Conservation (phyloP, 768 basidiomycete species). For the Tricholoma hemisulphureum region DNA sequence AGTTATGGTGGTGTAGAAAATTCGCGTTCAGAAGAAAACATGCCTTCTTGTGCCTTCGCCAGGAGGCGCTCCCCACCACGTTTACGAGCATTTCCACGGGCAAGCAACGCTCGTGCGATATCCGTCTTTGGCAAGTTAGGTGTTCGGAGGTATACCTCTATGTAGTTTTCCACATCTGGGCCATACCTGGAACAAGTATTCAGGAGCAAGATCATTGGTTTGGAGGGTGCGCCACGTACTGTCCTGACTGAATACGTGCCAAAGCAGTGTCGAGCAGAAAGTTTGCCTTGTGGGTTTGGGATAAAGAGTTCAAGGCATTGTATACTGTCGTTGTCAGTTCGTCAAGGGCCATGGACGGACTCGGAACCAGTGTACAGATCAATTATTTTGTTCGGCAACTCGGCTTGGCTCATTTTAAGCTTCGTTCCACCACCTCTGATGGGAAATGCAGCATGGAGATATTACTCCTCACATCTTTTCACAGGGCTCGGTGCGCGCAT, state of each 20-base stretch:
- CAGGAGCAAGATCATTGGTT: background rate
- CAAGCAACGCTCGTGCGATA: constrained; percentile 53
- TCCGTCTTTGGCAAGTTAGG: constrained; percentile 53
- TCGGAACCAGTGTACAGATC: background rate
- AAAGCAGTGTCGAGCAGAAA: constrained; percentile 51
- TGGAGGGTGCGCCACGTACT: constrained; percentile 33
- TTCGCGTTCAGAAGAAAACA: constrained; percentile 11
- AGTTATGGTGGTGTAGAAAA: constrained; percentile 13
- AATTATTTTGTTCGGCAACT: background rate
- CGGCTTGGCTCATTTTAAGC: background rate
- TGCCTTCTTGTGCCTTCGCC: constrained; percentile 59
- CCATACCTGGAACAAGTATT: constrained; percentile 48
- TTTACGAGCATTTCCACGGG: constrained; percentile 59
- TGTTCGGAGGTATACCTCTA: constrained; percentile 64
- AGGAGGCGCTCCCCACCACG: constrained; percentile 53
- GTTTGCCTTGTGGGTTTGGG: constrained; percentile 44
- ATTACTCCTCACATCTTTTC: too few relatives aligned
- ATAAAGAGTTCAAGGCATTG: constrained; percentile 47
- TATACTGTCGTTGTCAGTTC: constrained; percentile 52
- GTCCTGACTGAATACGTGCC: constrained; percentile 47
- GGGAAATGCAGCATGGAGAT: too few relatives aligned
- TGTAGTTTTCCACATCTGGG: constrained; percentile 59
- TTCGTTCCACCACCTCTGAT: too few relatives aligned
- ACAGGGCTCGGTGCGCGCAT: too few relatives aligned
- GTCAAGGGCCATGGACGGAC: constrained; percentile 31